Percentiles rank a stretch among this genome's conserved stretches.
Conservation (phyloP, 2,329 filamentous ascomycete species). For the Venturia asperata region DNA sequence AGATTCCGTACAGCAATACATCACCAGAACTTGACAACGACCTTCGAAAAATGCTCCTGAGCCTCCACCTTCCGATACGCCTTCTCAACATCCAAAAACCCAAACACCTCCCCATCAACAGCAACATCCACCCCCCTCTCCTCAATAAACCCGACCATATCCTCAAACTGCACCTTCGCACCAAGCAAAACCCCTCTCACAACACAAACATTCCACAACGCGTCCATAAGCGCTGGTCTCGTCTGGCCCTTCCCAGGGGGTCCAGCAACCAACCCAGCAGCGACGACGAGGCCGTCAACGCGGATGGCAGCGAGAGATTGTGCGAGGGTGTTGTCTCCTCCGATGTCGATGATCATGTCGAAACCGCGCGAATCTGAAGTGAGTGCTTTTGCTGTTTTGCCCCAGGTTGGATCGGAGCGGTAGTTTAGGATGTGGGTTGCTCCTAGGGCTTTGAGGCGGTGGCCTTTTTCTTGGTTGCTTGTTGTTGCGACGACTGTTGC, state of each 20-base stretch:
- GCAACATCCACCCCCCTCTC: conserved; percentile 41
- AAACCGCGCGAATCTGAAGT: conserved; percentile 42
- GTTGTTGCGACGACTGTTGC: conserved; percentile 48
- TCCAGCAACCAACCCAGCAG: conserved; percentile 45
- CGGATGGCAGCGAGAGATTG: conserved; percentile 48
- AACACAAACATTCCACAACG: conserved; percentile 43
- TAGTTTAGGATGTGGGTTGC: conserved; percentile 51
- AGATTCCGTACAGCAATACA: too few species aligned
- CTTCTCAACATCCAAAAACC: conserved; percentile 40
- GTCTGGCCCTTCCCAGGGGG: conserved; percentile 26
- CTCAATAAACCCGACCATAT: conserved; percentile 47
- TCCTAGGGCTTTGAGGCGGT: conserved; percentile 42
- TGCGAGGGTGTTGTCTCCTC: conserved; percentile 45
- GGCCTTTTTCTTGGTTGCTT: conserved; percentile 47
- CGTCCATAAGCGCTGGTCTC: conserved; percentile 40
- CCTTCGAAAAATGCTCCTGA: conserved; percentile 18
- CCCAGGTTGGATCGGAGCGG: conserved; percentile 46
- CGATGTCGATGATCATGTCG: conserved; percentile 51
- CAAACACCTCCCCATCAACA: conserved; percentile 43
- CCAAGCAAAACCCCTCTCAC: conserved; percentile 44
- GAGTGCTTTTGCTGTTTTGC: conserved; percentile 41
- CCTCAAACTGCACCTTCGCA: conserved; percentile 44
- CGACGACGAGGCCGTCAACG: conserved; percentile 49
- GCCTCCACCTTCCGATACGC: conserved; percentile 39
- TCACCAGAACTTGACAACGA: conserved; percentile 11